A percentile compares a stretch with the other conserved stretches of the same genome.
These are phyloP conservation scores for Tylopilus sp. DNA, from an alignment of 768 basidiomycete genomes.

Conservation along the genomic window DNA sequence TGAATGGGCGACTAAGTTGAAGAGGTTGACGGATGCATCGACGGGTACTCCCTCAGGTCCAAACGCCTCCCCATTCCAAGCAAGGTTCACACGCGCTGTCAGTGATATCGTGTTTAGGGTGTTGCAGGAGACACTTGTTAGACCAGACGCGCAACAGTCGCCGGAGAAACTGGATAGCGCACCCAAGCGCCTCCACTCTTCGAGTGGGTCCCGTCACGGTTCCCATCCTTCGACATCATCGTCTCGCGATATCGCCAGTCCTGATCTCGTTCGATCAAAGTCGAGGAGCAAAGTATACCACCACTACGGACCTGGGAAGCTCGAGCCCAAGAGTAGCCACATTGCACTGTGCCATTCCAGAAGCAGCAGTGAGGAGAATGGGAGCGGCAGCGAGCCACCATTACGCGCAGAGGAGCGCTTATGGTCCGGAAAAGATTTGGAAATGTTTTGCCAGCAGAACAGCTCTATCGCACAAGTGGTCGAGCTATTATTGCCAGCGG, in stretches of 20 bases:
- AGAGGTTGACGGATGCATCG: conserved; percentile 60
- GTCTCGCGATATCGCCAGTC: conserved; percentile 21
- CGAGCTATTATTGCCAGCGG: conserved; percentile 53
- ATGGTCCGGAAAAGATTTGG: conserved; percentile 83
- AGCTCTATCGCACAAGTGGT: conserved; percentile 78
- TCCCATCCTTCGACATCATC: conserved; percentile 26
- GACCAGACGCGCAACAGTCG: conserved; percentile 26
- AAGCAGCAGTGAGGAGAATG: conserved; percentile 31
- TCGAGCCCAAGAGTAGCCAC: conserved; percentile 51
- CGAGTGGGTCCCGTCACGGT: conserved; percentile 14
- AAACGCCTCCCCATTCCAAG: conserved; percentile 36
- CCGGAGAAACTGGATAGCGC: conserved; percentile 33
- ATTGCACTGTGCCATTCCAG: conserved; percentile 22
- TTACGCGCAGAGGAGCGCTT: conserved; percentile 44
- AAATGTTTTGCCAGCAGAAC: conserved; percentile 85
- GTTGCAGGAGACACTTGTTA: conserved; percentile 79
- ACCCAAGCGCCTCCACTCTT: conserved; percentile 31
- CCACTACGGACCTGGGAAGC: conserved; percentile 57
- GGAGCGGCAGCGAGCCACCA: conserved; percentile 30
- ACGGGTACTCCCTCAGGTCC: conserved; percentile 24
- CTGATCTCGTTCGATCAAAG: conserved; percentile 58
- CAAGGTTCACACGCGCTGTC: conserved; percentile 58
- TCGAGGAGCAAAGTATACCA: conserved; percentile 70
- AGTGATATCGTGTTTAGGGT: conserved; percentile 78
- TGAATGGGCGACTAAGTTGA: conserved; percentile 68